phyloP scores from a whole-genome alignment of 768 basidiomycete species.

The Dioszegia hungarica region DNA sequence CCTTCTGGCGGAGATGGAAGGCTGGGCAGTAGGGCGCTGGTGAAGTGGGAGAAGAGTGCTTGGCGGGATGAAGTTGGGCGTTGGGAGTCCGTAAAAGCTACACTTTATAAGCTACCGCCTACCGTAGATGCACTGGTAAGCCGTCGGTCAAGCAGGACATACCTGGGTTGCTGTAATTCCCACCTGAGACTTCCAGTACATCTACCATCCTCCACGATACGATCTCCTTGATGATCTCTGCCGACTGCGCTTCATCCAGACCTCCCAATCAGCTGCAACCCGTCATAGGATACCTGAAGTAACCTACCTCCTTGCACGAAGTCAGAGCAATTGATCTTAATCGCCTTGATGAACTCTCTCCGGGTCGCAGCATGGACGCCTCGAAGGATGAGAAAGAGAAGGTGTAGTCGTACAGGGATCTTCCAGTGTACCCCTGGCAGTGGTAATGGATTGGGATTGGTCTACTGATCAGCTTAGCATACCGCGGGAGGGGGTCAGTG shows the following conservation, averaged over 20 bases:
- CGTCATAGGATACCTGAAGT: not conserved
- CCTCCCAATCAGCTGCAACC: conserved; percentile 11
- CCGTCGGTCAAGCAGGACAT: no score
- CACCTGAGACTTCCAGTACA: conserved; percentile 41
- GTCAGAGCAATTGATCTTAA: conserved; percentile 45
- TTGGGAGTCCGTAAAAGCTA: conserved; percentile 22
- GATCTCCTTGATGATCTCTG: conserved; percentile 28
- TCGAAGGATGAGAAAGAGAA: conserved; percentile 32
- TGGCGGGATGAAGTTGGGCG: conserved; percentile 19
- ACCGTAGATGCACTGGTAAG: not conserved
- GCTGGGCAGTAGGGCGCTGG: conserved; percentile 25
- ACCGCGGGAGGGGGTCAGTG: not conserved
- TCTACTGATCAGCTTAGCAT: conserved; percentile 17
- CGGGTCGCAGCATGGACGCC: conserved; percentile 17
- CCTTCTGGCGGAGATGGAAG: conserved; percentile 29
- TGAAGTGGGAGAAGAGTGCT: conserved; percentile 42
- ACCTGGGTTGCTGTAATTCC: conserved; percentile 32
- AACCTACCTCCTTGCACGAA: conserved; percentile 42
- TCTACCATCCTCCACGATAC: conserved; percentile 34
- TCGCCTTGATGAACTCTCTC: conserved; percentile 23
- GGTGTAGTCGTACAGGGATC: conserved; percentile 28
- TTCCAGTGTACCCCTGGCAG: conserved; percentile 26
- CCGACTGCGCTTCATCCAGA: conserved; percentile 30
- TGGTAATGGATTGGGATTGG: conserved; percentile 29
- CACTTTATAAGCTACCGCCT: not conserved